Base-by-base conservation (phyloP, 768 basidiomycete genomes). In the Gymnopilus junonius region DNA sequence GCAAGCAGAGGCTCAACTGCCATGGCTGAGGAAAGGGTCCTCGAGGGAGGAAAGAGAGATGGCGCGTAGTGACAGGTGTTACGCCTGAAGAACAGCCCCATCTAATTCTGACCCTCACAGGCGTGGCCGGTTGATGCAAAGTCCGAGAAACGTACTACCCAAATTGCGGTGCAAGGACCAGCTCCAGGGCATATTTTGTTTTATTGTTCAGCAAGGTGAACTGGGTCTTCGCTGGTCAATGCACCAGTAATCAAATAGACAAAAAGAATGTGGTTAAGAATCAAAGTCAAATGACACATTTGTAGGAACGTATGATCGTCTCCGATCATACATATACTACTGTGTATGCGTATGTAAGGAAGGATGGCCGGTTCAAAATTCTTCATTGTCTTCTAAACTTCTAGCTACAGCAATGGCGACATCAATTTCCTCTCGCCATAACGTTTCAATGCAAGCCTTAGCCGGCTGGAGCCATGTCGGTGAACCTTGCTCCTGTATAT, bases 1-100 rank as follows among this genome's bases (percentile, higher is more conserved):
- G 86, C 86, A 57, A 94, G 76, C 55, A 94, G 82, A 23, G 85
- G 85, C 79, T 91, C 89, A 48, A 87, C 80, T 56, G 87, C 85
- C 92, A 93, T 94, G 66, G 64, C 75, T 39, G 66, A 55, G 46
- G 58, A 43, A 31, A 23, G 45, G 51, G 31, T 48, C 51, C 57
- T 54, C 29, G 51, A 35, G 39, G 59, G 20, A 31, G 43, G 63
- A 50, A 64, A 63, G 46, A 59, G 53, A 25, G 46, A 59, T 61
- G 53, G 8, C 55, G 56, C 45, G 64, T 63, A 46, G 50, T 42
- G 63, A 65, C 29, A 58, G 32, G 42, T 46, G 64, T 39, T 48
- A 50, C 45, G 56, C 37, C 48, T 51, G 43, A 37, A 10, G 60
- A 54, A 55, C 54, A 61, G 60, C 60, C 55, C 51, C 54, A 42